These are phyloP conservation scores for Dactylonectria estremocensis DNA, from an alignment of 2,329 filamentous ascomycete genomes.

Conservation along the genomic window DNA sequence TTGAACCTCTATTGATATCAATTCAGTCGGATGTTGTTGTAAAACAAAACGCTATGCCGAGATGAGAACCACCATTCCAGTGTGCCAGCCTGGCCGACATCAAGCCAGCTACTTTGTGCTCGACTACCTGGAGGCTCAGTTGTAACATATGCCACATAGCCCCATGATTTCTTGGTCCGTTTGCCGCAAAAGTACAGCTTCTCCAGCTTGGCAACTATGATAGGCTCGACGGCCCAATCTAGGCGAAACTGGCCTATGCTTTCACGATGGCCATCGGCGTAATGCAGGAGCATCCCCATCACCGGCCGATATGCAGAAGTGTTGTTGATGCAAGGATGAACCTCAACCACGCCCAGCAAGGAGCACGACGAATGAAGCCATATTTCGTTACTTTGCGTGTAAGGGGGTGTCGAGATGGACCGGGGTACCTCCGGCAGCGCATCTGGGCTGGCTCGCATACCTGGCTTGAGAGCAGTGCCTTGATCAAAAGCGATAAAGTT, in stretches of 20 bases:
- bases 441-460: constrained; percentile 6
- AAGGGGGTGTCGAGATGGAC: constrained; percentile 22
- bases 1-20: not conserved
- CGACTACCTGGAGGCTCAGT: not conserved
- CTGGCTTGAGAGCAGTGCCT: not conserved
- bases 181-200: constrained; percentile 29
- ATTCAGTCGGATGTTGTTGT: constrained; percentile 6
- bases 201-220: constrained; percentile 13
- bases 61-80: constrained; percentile 23
- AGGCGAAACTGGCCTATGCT: constrained; percentile 25
- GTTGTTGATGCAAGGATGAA: constrained; percentile 18
- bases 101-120: constrained; percentile 4
- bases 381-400: constrained; percentile 21
- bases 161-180: constrained; percentile 13
- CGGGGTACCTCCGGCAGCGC: constrained; percentile 14
- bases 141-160: constrained; percentile 17
- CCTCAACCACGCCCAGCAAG: constrained; percentile 16
- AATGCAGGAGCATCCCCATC: constrained; percentile 28
- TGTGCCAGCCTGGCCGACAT: not conserved
- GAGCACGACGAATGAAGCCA: constrained; percentile 27
- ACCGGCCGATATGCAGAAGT: constrained; percentile 15
- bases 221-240: constrained; percentile 16
- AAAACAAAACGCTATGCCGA: constrained; percentile 15
- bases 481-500: constrained; percentile 14
- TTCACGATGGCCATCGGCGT: constrained; percentile 28